phyloP scores from a whole-genome alignment of 2,329 filamentous ascomycete genomes.

The Aspergillus udagawae region DNA sequence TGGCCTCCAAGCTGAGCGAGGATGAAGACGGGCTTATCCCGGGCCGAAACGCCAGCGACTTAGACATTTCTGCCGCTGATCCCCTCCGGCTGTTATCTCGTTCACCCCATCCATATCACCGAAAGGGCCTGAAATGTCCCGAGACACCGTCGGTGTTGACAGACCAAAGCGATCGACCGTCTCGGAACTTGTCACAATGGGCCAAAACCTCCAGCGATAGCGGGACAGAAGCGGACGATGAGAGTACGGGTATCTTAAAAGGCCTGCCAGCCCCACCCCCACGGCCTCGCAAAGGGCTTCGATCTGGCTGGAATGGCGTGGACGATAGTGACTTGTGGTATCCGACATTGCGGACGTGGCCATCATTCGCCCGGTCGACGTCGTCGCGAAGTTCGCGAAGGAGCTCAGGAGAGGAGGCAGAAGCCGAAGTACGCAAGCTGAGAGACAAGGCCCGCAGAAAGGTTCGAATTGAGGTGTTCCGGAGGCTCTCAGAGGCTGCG shows the following conservation, averaged over 20 bases:
- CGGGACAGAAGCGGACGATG: slow-evolving; percentile 92
- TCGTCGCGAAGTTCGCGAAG: slow-evolving; percentile 22
- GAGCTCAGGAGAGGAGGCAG: slow-evolving; percentile 29
- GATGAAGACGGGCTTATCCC: slow-evolving; percentile 24
- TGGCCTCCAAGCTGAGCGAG: slow-evolving; percentile 28
- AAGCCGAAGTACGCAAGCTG: slow-evolving; percentile 19
- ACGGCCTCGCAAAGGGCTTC: slow-evolving; percentile 72
- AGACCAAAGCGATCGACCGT: slow-evolving; percentile 31
- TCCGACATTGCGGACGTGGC: slow-evolving; percentile 28
- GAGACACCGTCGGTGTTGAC: slow-evolving; percentile 45
- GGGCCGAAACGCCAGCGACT: slow-evolving; percentile 17
- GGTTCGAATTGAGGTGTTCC: slow-evolving; percentile 40
- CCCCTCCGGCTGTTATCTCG: slow-evolving; percentile 52
- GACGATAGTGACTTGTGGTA: slow-evolving; percentile 28
- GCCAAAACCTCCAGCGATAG: slow-evolving; percentile 73
- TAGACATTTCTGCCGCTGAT: slow-evolving; percentile 16
- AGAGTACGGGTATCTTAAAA: slow-evolving; percentile 70
- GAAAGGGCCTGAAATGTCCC: slow-evolving; percentile 54
- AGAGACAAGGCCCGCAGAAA: slow-evolving; percentile 26
- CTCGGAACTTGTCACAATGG: slow-evolving; percentile 40
- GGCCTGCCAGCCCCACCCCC: slow-evolving; percentile 75
- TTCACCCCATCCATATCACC: slow-evolving; percentile 66
- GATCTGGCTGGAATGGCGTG: slow-evolving; percentile 35
- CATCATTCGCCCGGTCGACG: slow-evolving; percentile 27
- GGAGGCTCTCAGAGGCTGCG: slow-evolving; percentile 51